A percentile compares a stretch with the other conserved stretches of the same genome.
Conservation (phyloP, 2,329 filamentous ascomycete genomes). For the Colletotrichum sp. region DNA sequence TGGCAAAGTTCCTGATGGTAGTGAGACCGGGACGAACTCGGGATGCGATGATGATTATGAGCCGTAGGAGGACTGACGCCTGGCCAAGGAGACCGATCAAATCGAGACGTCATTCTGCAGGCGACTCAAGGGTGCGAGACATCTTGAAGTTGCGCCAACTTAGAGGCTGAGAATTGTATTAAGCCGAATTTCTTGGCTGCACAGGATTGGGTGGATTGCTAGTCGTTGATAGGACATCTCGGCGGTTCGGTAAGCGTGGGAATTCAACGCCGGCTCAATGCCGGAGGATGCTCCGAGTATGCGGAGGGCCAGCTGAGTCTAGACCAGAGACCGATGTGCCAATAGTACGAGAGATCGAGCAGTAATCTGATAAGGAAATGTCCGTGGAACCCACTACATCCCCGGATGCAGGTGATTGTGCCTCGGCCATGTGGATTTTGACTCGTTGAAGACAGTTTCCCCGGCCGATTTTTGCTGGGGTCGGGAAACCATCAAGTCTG, state of each 20-base stretch:
- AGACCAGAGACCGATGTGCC: not conserved
- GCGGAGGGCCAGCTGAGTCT: not conserved
- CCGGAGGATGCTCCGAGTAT: not conserved
- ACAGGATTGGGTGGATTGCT: not conserved
- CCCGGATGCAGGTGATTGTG: not conserved
- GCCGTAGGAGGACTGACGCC: accelerated
- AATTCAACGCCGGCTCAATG: not conserved
- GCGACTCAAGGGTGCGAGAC: accelerated
- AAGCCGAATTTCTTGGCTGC: not conserved
- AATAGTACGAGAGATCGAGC: not conserved
- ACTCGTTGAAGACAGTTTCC: not conserved
- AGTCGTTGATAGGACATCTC: not conserved
- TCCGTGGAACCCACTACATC: not conserved
- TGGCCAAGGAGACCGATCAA: not conserved
- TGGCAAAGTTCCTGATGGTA: too few relatives aligned
- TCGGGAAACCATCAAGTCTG: not conserved
- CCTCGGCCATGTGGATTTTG: not conserved
- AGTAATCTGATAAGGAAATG: not conserved
- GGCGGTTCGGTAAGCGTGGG: not conserved
- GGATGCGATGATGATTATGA: not conserved
- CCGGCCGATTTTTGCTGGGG: not conserved
- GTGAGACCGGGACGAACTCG: not conserved
- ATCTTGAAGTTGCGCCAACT: not conserved
- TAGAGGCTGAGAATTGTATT: not conserved
- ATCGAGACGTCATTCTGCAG: not conserved